Percentiles rank a stretch among this genome's conserved stretches.
These are phyloP conservation scores for Xerocomus nothofagi DNA, from an alignment of 1,284 basidiomycete genomes.

Conservation along the genomic window DNA sequence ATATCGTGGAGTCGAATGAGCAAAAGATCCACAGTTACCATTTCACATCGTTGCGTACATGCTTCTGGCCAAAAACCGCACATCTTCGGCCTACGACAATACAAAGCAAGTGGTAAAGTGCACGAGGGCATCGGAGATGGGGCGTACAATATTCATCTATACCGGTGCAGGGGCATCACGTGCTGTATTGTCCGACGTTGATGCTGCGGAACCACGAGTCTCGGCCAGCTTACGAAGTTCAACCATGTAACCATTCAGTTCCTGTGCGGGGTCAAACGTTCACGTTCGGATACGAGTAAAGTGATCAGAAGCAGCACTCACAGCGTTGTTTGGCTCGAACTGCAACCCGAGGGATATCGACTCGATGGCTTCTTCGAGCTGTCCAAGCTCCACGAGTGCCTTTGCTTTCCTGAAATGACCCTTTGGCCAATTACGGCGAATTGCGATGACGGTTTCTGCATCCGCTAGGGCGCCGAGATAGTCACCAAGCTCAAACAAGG, in stretches of 20 bases:
- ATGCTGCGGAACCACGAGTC: constrained; percentile 5
- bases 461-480: constrained; percentile 85
- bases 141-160: constrained; percentile 12
- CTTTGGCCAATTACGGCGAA: constrained; percentile 91
- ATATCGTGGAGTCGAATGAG: neutral
- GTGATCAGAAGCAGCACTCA: constrained; percentile 30
- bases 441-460: constrained; percentile 84
- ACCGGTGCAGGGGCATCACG: constrained; percentile 1
- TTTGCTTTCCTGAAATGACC: constrained; percentile 93
- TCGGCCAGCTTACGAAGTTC: constrained; percentile 31
- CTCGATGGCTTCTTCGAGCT: constrained; percentile 77
- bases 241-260: constrained; percentile 33
- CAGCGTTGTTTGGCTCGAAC: constrained; percentile 85
- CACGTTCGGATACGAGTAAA: constrained; percentile 10
- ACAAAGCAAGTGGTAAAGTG: constrained; percentile 10
- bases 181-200: constrained; percentile 3
- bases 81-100: constrained; percentile 6
- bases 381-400: constrained; percentile 78
- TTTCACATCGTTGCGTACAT: neutral
- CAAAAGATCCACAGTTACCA: neutral
- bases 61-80: neutral
- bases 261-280: constrained; percentile 21
- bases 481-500: constrained; percentile 77
- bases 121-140: neutral
- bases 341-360: constrained; percentile 82